Evolutionary conservation across 2,329 filamentous ascomycete genomes (phyloP), one percentile per base, ranked within the genome.

Genomic region (Epichloe coenophiala): DNA sequence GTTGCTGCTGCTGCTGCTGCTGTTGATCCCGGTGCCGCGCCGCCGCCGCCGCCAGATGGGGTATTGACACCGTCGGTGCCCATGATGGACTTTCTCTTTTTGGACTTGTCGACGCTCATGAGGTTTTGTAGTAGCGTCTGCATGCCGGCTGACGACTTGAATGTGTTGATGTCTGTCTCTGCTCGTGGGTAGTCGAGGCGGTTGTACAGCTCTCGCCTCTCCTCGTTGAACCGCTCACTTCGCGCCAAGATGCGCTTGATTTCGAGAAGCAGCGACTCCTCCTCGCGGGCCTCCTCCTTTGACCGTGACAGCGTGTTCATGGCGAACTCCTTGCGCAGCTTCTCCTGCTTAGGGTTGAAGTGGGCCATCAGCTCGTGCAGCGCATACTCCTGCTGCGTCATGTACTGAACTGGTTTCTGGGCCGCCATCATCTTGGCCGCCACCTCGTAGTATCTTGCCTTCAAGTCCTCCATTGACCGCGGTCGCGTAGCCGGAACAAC

Each of bases 221-320:
- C 89, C 57, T 88, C 83, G 63, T 94, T 88, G 62, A 97, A 84
- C 51, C 81, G 83, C 58, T 93, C 86, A 56, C 90, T 87, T 53
- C 89, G 83, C 55, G 86, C 83, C 61, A 95, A 80, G 57, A 98
- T 97, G 53, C 93, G 84, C 61, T 94, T 89, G 50, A 98, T 80
- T 63, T 98, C 93, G 52, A 91, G 77, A 17, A 98, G 76, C 3
- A 98, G 71, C 36, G 88, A 84, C 59, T 94, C 86, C 68, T 98
- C 93, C 65, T 98, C 93, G 55, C 87, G 83, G 27, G 91, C 86
- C 67, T 98, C 91, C 55, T 95, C 88, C 55, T 83, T 83, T 8
- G 84, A 86, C 40, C 93, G 80, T 45, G 83, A 80, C 56, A 97
- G 77, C 45, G 90, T 80, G 47, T 84, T 81, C 55, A 86, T 78